Evolutionary conservation across 1,284 basidiomycete species (phyloP).

Genomic region (Quambalaria eucalypti): DNA sequence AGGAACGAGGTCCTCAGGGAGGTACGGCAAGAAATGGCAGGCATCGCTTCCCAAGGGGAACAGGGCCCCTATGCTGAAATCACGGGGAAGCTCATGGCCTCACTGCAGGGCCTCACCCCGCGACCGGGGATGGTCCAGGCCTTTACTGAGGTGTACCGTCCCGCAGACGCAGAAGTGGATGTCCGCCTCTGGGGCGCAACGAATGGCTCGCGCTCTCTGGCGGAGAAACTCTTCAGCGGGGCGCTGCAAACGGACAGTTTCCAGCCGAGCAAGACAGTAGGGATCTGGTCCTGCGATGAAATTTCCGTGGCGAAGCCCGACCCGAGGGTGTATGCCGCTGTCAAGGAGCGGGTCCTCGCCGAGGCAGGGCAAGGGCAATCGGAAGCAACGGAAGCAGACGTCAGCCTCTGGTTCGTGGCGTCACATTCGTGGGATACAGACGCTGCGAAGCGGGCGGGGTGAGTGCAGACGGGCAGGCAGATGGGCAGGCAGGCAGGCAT

Average conservation of each 20-base stretch:
- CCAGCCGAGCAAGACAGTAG: slow-evolving; percentile 11
- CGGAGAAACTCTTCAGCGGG: slow-evolving; percentile 17
- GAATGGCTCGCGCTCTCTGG: slow-evolving; percentile 26
- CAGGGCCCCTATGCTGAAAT: slow-evolving; percentile 10
- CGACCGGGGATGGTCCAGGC: slow-evolving; percentile 34
- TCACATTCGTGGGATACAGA: slow-evolving; percentile 29
- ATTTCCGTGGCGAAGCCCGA: slow-evolving; percentile 32
- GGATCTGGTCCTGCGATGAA: slow-evolving; percentile 35
- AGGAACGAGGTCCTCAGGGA: slow-evolving; percentile 8
- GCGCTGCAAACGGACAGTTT: slow-evolving; percentile 4
- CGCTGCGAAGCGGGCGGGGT: slow-evolving; percentile 13
- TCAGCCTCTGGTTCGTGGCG: slow-evolving; percentile 31
- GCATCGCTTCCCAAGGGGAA: not conserved
- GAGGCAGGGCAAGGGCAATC: not conserved
- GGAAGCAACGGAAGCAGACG: not conserved
- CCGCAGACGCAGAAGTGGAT: slow-evolving; percentile 14
- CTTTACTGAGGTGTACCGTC: slow-evolving; percentile 20
- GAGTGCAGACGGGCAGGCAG: slow-evolving; percentile 2
- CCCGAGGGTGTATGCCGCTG: slow-evolving; percentile 24
- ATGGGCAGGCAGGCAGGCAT: slow-evolving; percentile 16
- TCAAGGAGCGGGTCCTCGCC: slow-evolving; percentile 5
- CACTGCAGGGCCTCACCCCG: slow-evolving; percentile 20
- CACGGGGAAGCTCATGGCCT: slow-evolving; percentile 23
- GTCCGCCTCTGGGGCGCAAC: slow-evolving; percentile 29
- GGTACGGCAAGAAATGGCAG: slow-evolving; percentile 2